These are phyloP conservation scores for Colletotrichum sp. DNA, from an alignment of 2,329 filamentous ascomycete species.

Conservation along the genomic window DNA sequence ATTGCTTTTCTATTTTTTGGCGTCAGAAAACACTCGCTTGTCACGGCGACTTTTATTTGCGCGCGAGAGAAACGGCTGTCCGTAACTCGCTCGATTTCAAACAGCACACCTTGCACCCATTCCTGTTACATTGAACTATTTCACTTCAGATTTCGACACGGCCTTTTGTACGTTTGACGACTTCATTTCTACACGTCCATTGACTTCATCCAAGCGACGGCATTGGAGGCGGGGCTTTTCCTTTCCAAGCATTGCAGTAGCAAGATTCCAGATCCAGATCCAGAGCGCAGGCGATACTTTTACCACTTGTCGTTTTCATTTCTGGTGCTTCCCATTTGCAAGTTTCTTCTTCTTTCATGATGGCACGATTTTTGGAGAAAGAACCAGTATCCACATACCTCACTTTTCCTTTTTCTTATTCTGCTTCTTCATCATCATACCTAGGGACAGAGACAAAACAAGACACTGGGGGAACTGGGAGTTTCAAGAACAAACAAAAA, in stretches of 20 bases:
- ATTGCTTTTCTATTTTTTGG: neutral
- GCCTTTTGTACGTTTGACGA: constrained; percentile 16
- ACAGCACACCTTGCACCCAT: neutral
- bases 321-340: neutral
- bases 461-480: constrained; percentile 5
- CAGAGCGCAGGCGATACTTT: neutral
- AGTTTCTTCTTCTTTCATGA: neutral
- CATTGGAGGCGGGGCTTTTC: neutral
- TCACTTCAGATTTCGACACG: neutral
- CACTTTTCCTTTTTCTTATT: neutral
- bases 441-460: constrained; percentile 7
- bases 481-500: constrained; percentile 11
- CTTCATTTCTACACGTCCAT: neutral
- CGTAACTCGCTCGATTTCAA: neutral
- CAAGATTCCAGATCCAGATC: neutral
- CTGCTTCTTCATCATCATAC: constrained; percentile 4
- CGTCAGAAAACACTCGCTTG: neutral
- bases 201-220: neutral
- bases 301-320: neutral
- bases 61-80: neutral
- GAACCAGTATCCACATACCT: constrained; percentile 1
- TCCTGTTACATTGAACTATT: neutral
- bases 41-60: neutral
- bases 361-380: constrained; percentile 13
- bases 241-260: neutral